Evolutionary conservation across 2,329 filamentous ascomycete species (phyloP), one percentile per base, ranked within the genome.

Genomic region (Cladophialophora immunda): DNA sequence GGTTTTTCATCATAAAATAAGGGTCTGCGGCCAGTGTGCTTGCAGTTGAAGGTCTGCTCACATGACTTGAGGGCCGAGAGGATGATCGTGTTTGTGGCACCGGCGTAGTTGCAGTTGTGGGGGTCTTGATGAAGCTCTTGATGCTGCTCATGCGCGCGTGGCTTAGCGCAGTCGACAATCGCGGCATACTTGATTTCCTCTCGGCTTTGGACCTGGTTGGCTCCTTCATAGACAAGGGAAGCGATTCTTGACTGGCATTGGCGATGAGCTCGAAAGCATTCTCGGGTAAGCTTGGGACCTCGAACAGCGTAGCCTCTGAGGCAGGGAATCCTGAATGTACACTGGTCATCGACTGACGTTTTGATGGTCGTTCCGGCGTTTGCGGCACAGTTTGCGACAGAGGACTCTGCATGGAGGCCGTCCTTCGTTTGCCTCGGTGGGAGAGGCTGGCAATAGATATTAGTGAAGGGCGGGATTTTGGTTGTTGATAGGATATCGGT

Each of bases 61-160:
- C 36, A 52, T 67, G 61, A 47, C 59, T 66, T 7, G 66, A 66
- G 52, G 62, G 45, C 6, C 59, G 59, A 27, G 68, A 68, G 32
- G 66, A 54, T 4, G 62, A 58, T 38, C 55, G 53, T 19, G 27
- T 52, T 6, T 58, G 62, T 17, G 66, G 64, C 19, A 58, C 25
- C 15, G 66, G 60, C 7, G 68, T 60, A 4, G 63, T 68, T 4
- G 57, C 54, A 34, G 63, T 64, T 11, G 68, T 64, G 6, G 68
- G 68, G 17, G 68, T 68, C 53, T 68, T 70, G 66, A 73, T 68
- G 34, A 73, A 60, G 53, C 54, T 70, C 47, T 71, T 72, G 62
- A 72, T 70, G 54, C 71, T 73, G 64, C 66, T 72, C 66, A 73
- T 69, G 4, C 70, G 66, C 17, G 65, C 38, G 45, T 73, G 71